Base-by-base conservation (phyloP, 2,329 filamentous ascomycete species). In the Colletotrichum somersetense region DNA sequence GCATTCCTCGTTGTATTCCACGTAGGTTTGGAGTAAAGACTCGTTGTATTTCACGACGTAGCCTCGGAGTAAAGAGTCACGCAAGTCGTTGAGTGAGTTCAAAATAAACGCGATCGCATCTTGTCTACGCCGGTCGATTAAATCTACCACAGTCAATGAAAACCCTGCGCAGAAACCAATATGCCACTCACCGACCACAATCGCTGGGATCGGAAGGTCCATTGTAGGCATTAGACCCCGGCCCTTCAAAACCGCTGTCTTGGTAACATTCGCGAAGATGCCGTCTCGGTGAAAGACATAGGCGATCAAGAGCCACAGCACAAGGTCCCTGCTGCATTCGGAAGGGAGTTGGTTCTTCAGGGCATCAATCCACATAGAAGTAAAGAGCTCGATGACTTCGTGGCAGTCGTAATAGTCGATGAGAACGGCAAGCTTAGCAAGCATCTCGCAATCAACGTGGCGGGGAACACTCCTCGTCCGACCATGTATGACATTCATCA, bases 351-450 rank as follows among this genome's bases (percentile, higher is more conserved):
- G 5, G 2, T 8, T 0, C 4, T 33, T 64, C 3, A 56, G 58
- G 5, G 3, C 20, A 11, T 0, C 50, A 1, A 79, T 50, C 78
- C 76, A 79, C 0, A 67, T n/a, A 0, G 55, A 44, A 0, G 18
- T 23, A 14, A 76, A 69, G 4, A 76, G 10, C 12, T 78, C 75
- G 1, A 75, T 30, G 2, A 52, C 68, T 35, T 80, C 79, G 35
- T 77, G 75, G 40, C 76, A 79, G 5, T 78, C 62, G 18, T 79
- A 79, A 38, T 80, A 79, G n/a, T 80, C 77, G 1, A 80, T 77
- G 3, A 80, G 63, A 7, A 77, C 75, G 0, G 78, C 77, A 10
- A 80, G 66, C 35, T 79, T 77, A 2, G 77, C 75, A 0, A 79
- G 59, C 33, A 73, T 77, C 30, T 79, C 76, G 1, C 78, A 67